These are phyloP conservation scores for Chalciporus pseudorubinellus DNA, from an alignment of 768 basidiomycete genomes.

Conservation along the genomic window DNA sequence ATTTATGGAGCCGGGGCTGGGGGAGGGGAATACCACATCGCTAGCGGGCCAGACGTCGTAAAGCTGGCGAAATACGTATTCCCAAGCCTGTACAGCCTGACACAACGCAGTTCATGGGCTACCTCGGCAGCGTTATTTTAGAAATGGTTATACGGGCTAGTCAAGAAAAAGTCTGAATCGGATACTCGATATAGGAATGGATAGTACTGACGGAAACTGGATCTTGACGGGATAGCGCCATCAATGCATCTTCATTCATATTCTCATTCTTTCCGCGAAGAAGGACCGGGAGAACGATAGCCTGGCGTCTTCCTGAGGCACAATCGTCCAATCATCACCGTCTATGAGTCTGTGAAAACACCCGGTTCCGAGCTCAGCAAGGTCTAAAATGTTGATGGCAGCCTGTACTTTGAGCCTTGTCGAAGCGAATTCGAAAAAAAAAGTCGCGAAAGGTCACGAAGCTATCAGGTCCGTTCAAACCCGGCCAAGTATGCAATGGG, in stretches of 20 bases:
- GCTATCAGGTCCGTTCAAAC: background rate
- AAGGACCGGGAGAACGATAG: conserved; percentile 13
- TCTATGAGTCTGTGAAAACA: background rate
- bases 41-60: conserved; percentile 28
- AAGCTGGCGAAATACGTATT: conserved; percentile 31
- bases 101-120: conserved; percentile 18
- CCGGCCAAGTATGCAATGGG: background rate
- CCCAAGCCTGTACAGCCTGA: conserved; percentile 34
- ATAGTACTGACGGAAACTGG: background rate
- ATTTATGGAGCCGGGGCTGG: conserved; percentile 25
- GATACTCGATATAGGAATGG: conserved; percentile 27
- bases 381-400: background rate
- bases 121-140: conserved; percentile 32
- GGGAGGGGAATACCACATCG: conserved; percentile 21
- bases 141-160: conserved; percentile 21
- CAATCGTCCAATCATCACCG: background rate
- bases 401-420: too few relatives aligned
- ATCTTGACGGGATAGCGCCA: conserved; percentile 14
- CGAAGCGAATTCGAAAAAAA: background rate
- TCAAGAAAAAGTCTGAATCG: conserved; percentile 19
- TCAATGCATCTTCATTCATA: conserved; percentile 11
- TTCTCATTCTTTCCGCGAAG: conserved; percentile 3
- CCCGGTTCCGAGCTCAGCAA: background rate
- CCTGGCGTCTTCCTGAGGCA: conserved; percentile 9
- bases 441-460: background rate